phyloP scores from a whole-genome alignment of 768 basidiomycete species.

The Candolleomyces aberdarensis region DNA sequence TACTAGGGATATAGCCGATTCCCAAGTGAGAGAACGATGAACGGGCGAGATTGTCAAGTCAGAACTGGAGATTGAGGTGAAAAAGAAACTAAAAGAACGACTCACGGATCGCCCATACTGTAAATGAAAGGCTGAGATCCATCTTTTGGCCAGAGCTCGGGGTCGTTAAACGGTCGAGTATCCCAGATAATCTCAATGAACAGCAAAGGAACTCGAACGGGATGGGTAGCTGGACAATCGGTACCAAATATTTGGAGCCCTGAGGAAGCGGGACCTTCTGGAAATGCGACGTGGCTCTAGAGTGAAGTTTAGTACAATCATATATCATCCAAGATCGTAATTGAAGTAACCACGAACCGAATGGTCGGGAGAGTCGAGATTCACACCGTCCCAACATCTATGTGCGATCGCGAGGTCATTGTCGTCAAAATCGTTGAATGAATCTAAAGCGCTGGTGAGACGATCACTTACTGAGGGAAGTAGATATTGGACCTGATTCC shows the following conservation, averaged over 20 bases:
- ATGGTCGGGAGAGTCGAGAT: conserved; percentile 8
- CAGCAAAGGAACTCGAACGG: conserved; percentile 7
- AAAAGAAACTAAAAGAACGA: not conserved
- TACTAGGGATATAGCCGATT: not conserved
- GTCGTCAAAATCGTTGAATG: too few relatives aligned
- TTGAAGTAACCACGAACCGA: not conserved
- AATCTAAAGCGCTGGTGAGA: not conserved
- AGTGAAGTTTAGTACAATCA: not conserved
- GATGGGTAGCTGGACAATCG: conserved; percentile 9
- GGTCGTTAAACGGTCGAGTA: conserved; percentile 10
- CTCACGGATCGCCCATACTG: conserved; percentile 11
- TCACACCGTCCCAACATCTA: conserved; percentile 10
- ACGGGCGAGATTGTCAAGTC: not conserved
- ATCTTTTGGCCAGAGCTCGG: conserved; percentile 7
- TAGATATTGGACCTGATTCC: conserved; percentile 10
- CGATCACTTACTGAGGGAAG: conserved; percentile 10
- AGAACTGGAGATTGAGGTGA: not conserved
- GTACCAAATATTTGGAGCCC: conserved; percentile 7
- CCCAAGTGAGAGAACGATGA: too few relatives aligned
- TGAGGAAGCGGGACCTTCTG: not conserved
- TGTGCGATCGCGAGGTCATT: not conserved
- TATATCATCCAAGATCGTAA: too few relatives aligned
- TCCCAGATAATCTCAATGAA: conserved; percentile 13
- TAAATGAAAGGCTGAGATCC: conserved; percentile 9
- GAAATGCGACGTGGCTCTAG: conserved; percentile 5